Evolutionary conservation across 2,329 filamentous ascomycete genomes (phyloP).

Genomic region (Diaporthe citri): DNA sequence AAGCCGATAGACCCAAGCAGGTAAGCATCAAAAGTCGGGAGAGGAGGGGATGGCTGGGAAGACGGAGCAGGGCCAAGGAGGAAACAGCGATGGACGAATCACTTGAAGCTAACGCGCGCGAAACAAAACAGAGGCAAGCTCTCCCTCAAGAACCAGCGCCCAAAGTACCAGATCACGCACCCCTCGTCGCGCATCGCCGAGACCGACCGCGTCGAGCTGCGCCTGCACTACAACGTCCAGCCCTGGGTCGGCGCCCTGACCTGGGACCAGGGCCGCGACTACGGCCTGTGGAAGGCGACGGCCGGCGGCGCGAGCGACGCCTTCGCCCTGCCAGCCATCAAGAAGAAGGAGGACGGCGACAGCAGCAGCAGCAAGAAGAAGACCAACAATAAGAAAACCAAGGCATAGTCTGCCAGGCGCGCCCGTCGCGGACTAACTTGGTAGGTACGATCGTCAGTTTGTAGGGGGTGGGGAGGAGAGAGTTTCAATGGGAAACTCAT

Average conservation of each 20-base stretch:
- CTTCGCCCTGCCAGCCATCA: constrained; percentile 76
- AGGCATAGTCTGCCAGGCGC: neutral
- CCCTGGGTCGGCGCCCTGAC: constrained; percentile 92
- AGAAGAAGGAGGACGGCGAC: constrained; percentile 63
- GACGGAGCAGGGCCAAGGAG: too few species aligned
- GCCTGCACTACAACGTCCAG: constrained; percentile 95
- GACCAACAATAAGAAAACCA: constrained; percentile 3
- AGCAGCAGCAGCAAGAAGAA: constrained; percentile 43
- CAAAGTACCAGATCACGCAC: constrained; percentile 98
- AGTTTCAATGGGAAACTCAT: neutral
- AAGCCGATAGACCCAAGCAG: constrained; percentile 71
- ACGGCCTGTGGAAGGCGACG: constrained; percentile 75
- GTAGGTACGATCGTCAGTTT: neutral
- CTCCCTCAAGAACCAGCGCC: constrained; percentile 84
- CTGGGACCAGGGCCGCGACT: constrained; percentile 76
- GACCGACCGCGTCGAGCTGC: constrained; percentile 79
- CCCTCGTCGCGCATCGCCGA: constrained; percentile 83
- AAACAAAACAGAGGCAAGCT: constrained; percentile 72
- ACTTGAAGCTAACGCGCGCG: neutral
- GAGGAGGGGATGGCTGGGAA: too few species aligned
- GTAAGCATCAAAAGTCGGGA: too few species aligned
- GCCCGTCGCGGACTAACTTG: neutral
- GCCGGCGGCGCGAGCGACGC: constrained; percentile 72
- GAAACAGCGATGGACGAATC: too few species aligned
- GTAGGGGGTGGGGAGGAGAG: neutral